Evolutionary conservation across 106 monocot species (phyloP).

Genomic region (Xerophyta viscosa): DNA sequence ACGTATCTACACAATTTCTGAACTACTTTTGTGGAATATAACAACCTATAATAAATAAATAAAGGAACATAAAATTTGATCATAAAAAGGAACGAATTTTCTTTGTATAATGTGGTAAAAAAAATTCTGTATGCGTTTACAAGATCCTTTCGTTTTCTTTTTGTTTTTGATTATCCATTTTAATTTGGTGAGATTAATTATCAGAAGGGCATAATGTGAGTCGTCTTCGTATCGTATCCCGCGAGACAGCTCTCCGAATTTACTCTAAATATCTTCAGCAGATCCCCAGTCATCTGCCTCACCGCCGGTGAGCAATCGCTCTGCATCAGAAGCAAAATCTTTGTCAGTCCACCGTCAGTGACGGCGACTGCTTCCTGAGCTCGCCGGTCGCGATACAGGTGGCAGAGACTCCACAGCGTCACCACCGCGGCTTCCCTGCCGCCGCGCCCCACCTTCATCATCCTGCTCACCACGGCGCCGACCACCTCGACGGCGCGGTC

Average conservation of each 20-base stretch:
- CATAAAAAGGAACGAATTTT: too few relatives aligned
- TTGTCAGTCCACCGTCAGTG: constrained; percentile 48
- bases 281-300: constrained; percentile 69
- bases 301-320: constrained; percentile 62
- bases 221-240: constrained; percentile 56
- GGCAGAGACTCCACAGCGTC: constrained; percentile 71
- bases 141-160: too few relatives aligned
- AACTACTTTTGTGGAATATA: too few relatives aligned
- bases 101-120: too few relatives aligned
- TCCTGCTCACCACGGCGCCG: constrained; percentile 20
- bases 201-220: constrained; percentile 90
- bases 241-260: constrained; percentile 50
- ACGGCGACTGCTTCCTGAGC: constrained; percentile 50
- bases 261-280: constrained; percentile 53
- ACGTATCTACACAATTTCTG: too few relatives aligned
- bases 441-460: constrained; percentile 22
- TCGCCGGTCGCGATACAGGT: constrained; percentile 43
- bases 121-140: too few relatives aligned
- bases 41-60: too few relatives aligned
- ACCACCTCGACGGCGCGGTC: constrained; percentile 15
- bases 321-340: constrained; percentile 73
- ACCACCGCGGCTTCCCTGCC: constrained; percentile 56
- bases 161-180: too few relatives aligned
- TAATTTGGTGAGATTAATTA: too few relatives aligned
- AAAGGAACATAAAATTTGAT: too few relatives aligned